phyloP scores from a whole-genome alignment of 139 green algal species.

The Gonium pectorale region DNA sequence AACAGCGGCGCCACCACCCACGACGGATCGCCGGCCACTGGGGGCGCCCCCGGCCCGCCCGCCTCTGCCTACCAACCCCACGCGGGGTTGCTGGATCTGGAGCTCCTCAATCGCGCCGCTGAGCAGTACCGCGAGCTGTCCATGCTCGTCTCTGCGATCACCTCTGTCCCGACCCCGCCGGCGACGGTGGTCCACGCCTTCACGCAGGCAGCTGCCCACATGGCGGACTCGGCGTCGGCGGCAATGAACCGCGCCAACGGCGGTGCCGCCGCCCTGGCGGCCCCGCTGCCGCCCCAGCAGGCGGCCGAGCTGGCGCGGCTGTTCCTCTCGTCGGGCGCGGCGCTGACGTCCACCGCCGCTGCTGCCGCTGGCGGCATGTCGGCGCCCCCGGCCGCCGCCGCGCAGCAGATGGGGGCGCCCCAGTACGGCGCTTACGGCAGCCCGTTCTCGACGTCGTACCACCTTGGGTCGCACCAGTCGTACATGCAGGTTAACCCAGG shows the following conservation, averaged over 20 bases:
- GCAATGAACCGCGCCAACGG: background rate
- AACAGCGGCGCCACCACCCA: background rate
- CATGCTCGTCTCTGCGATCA: slow-evolving; percentile 25
- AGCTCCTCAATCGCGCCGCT: slow-evolving; percentile 19
- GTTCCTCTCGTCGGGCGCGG: slow-evolving; percentile 34
- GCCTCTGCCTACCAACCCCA: background rate
- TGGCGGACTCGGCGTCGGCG: slow-evolving; percentile 3
- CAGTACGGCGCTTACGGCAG: no score
- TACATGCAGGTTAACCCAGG: background rate
- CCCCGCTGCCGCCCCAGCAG: slow-evolving; percentile 12
- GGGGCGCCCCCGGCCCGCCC: background rate
- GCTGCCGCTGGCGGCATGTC: no score
- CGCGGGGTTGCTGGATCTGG: slow-evolving; percentile 29
- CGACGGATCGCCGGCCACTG: background rate
- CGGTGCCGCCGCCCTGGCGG: background rate
- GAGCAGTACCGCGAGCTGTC: slow-evolving; percentile 49
- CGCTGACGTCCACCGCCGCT: slow-evolving; percentile 7
- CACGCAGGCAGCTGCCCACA: slow-evolving; percentile 13
- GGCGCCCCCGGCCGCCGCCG: no score
- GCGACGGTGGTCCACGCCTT: slow-evolving; percentile 25
- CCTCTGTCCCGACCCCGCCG: slow-evolving; percentile 10
- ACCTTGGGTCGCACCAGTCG: background rate
- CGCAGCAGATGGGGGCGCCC: no score
- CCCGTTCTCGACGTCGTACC: no score
- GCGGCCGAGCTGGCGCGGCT: slow-evolving; percentile 34